A percentile compares a stretch with the other conserved stretches of the same genome.
These are phyloP conservation scores for Sporothrix dimorphospora DNA, from an alignment of 2,329 filamentous ascomycete species.

Conservation along the genomic window DNA sequence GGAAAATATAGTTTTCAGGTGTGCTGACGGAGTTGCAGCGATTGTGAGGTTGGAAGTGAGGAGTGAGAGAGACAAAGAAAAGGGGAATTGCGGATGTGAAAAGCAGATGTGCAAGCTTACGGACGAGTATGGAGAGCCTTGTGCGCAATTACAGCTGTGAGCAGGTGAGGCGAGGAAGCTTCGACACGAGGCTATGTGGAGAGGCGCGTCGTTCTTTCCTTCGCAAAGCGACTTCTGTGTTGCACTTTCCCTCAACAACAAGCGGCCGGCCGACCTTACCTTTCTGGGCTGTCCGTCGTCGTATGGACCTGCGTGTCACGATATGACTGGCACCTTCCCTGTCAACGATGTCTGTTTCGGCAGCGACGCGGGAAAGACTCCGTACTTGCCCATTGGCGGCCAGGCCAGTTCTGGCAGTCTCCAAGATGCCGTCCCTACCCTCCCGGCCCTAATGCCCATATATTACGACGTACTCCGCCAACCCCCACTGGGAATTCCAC, in stretches of 20 bases:
- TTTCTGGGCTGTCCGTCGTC: neutral
- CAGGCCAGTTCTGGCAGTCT: neutral
- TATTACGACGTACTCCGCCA: neutral
- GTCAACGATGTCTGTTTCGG: neutral
- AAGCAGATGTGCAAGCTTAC: neutral
- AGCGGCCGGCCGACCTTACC: neutral
- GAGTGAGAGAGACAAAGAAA: neutral
- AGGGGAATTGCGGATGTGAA: neutral
- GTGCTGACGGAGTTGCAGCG: neutral
- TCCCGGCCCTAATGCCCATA: neutral
- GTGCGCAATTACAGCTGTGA: no score
- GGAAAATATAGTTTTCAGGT: neutral
- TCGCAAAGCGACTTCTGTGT: neutral
- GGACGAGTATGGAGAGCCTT: no score
- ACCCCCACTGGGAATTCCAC: neutral
- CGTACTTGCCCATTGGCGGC: neutral
- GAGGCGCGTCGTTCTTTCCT: neutral
- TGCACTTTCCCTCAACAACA: neutral
- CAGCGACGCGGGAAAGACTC: neutral
- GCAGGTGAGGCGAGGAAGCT: neutral
- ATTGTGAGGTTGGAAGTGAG: neutral
- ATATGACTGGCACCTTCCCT: slow-evolving; percentile 4
- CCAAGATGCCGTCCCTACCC: neutral
- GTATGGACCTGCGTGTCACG: neutral
- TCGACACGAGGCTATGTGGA: neutral